These are phyloP conservation scores for Chlamydomonas applanata DNA, from an alignment of 139 green algal species.

Conservation along the genomic window DNA sequence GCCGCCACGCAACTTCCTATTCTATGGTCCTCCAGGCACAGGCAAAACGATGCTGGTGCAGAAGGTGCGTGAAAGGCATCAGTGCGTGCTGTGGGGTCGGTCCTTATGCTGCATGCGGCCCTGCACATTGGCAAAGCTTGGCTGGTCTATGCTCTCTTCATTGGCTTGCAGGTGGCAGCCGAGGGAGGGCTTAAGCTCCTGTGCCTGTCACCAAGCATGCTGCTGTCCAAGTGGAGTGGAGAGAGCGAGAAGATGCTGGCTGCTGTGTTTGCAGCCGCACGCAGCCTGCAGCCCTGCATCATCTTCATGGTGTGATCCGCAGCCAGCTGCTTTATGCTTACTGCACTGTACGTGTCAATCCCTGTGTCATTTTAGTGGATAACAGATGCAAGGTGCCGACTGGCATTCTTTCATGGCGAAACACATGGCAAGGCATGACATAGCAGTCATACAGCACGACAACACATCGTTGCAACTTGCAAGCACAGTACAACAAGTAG, in stretches of 20 bases:
- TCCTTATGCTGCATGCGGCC: too few relatives aligned
- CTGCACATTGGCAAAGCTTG: too few relatives aligned
- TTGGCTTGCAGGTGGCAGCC: conserved; percentile 31
- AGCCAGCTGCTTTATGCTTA: background rate
- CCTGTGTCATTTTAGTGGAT: too few relatives aligned
- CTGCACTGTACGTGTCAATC: too few relatives aligned
- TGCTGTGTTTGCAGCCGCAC: conserved; percentile 49
- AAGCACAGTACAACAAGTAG: too few relatives aligned
- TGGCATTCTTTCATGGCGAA: too few relatives aligned
- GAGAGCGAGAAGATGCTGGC: conserved; percentile 59
- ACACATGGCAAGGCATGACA: too few relatives aligned
- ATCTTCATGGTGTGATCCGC: conserved; percentile 56
- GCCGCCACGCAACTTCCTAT: conserved; percentile 51
- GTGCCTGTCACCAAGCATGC: conserved; percentile 41
- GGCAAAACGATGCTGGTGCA: conserved; percentile 71
- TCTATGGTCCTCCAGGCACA: conserved; percentile 58
- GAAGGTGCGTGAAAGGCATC: conserved; percentile 43
- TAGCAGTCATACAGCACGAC: too few relatives aligned
- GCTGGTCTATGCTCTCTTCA: too few relatives aligned
- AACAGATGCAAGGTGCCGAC: too few relatives aligned
- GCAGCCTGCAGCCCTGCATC: conserved; percentile 42
- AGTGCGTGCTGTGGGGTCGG: too few relatives aligned
- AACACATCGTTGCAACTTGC: too few relatives aligned
- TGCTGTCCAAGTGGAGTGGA: conserved; percentile 65
- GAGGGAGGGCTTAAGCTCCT: conserved; percentile 55